A percentile compares a stretch with the other conserved stretches of the same genome.
phyloP scores from a whole-genome alignment of 1,139 yeast genomes.

The Pichia sp. region DNA sequence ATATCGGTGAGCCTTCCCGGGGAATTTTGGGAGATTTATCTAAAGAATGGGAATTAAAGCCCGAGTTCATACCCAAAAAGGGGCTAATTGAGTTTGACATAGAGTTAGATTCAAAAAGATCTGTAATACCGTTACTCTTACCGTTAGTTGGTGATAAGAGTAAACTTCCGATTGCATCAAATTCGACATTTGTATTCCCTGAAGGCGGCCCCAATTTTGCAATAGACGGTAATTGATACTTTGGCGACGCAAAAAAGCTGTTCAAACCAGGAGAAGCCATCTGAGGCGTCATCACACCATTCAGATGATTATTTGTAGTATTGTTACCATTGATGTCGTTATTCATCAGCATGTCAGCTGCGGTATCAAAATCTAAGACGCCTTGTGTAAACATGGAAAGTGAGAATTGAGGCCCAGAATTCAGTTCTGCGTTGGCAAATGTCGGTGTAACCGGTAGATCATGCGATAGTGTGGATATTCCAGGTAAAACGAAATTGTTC shows the following conservation, averaged over 20 bases:
- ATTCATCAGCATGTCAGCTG: constrained; percentile 9
- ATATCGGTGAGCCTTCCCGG: too few species aligned
- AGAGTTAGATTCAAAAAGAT: too few species aligned
- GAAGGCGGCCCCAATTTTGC: neutral
- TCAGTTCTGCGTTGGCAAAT: constrained; percentile 1
- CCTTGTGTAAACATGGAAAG: neutral
- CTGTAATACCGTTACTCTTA: too few species aligned
- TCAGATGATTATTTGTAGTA: too few species aligned
- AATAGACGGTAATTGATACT: neutral
- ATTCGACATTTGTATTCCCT: constrained; percentile 2
- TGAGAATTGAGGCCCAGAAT: too few species aligned
- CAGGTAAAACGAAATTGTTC: neutral
- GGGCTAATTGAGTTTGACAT: too few species aligned
- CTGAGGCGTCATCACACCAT: neutral
- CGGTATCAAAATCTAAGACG: constrained; percentile 7
- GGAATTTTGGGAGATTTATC: too few species aligned
- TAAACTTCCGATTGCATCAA: constrained; percentile 9
- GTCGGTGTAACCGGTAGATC: constrained; percentile 6
- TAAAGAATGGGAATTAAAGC: too few species aligned
- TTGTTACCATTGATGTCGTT: neutral
- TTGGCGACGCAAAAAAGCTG: neutral
- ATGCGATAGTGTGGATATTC: neutral
- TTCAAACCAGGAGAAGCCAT: neutral
- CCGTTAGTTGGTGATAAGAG: constrained; percentile 2
- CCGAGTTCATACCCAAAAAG: too few species aligned